Conservation (phyloP, 148 eudicot species). For the Chenopodium quinoa region DNA sequence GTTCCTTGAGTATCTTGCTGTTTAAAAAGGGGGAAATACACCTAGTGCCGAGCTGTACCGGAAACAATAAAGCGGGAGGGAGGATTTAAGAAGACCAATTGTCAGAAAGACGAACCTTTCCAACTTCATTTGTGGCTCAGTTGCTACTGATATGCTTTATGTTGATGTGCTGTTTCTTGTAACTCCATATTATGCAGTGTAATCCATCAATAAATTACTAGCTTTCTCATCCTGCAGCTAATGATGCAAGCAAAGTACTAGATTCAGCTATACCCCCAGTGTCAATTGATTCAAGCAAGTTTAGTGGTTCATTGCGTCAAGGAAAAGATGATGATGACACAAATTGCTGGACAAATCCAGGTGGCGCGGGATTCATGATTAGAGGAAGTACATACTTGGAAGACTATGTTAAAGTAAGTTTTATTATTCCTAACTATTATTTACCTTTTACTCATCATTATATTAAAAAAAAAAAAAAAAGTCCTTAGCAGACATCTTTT, state of each 20-base stretch:
- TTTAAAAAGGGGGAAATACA: neutral
- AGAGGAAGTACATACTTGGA: conserved; percentile 86
- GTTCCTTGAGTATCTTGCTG: neutral
- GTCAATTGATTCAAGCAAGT: conserved; percentile 49
- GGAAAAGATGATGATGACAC: conserved; percentile 67
- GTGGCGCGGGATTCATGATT: conserved; percentile 80
- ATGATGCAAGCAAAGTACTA: conserved; percentile 47
- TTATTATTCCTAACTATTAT: neutral
- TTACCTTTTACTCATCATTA: too few relatives aligned
- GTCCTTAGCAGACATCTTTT: neutral
- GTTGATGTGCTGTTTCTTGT: neutral
- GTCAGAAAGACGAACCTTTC: neutral
- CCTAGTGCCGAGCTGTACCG: too few relatives aligned
- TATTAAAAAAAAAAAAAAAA: too few relatives aligned
- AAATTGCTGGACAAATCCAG: conserved; percentile 91
- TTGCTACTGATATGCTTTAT: neutral
- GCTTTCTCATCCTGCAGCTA: conserved; percentile 35
- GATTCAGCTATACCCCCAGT: conserved; percentile 48
- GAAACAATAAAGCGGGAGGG: neutral
- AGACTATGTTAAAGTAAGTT: conserved; percentile 64
- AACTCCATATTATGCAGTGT: neutral
- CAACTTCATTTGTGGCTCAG: neutral
- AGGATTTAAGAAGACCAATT: neutral
- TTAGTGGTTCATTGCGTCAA: conserved; percentile 59
- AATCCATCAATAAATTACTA: conserved; percentile 2